A percentile compares a stretch with the other conserved stretches of the same genome.
phyloP scores from a whole-genome alignment of 192 early-diverging fungal species.

The Linnemannia schmuckeri region DNA sequence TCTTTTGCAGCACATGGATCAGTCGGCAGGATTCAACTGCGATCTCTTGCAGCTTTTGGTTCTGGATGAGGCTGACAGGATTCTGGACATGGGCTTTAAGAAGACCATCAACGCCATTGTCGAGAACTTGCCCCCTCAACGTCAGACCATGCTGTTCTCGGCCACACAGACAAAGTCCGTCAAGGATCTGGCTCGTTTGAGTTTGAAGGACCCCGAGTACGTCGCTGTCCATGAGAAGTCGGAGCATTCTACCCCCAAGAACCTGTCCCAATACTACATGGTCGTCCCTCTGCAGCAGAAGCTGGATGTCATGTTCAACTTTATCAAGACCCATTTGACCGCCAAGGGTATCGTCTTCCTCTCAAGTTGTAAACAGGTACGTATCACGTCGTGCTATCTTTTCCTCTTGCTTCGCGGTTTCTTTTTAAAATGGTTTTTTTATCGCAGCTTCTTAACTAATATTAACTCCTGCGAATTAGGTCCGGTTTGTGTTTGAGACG shows the following conservation, averaged over 20 bases:
- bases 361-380: conserved; percentile 95
- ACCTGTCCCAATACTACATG: conserved; percentile 89
- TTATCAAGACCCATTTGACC: conserved; percentile 93
- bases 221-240: conserved; percentile 93
- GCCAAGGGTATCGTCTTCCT: conserved; percentile 93
- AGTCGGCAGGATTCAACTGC: conserved; percentile 92
- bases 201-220: conserved; percentile 92
- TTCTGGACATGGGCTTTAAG: conserved; percentile 91
- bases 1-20: conserved; percentile 91
- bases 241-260: conserved; percentile 81
- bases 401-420: not conserved
- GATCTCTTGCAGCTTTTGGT: conserved; percentile 80
- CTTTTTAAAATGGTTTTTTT: conserved; percentile 8
- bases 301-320: conserved; percentile 96
- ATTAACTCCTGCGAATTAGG: conserved; percentile 47
- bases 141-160: conserved; percentile 96
- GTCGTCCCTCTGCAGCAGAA: conserved; percentile 88
- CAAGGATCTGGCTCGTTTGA: conserved; percentile 92
- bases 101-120: conserved; percentile 87
- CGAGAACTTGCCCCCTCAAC: conserved; percentile 82
- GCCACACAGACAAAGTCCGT: conserved; percentile 98
- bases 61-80: conserved; percentile 88
- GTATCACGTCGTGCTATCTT: too few relatives aligned
- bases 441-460: not conserved
- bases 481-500: conserved; percentile 92